These are phyloP conservation scores for Marchantia polymorpha DNA, from an alignment of 225 moss, liverwort and hornwort species.

Conservation along the genomic window DNA sequence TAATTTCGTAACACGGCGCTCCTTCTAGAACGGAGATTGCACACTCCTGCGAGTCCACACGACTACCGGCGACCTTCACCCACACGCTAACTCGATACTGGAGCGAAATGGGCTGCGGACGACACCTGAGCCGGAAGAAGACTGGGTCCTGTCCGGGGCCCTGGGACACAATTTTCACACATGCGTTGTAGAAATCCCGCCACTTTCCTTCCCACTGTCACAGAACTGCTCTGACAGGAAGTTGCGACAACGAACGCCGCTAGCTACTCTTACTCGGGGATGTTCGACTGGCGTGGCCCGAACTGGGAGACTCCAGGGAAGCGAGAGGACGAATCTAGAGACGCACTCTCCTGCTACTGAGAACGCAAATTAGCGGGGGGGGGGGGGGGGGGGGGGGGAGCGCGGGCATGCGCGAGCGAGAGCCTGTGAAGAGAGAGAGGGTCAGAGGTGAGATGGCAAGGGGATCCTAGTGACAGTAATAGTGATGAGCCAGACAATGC, in stretches of 20 bases:
- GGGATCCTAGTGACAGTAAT: background rate
- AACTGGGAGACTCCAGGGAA: background rate
- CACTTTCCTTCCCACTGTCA: constrained; percentile 12
- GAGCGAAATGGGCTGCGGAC: background rate
- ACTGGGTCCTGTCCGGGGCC: background rate
- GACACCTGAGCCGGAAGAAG: constrained; percentile 2
- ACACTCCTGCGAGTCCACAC: background rate
- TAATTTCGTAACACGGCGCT: background rate
- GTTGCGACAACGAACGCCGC: background rate
- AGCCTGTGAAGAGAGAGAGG: background rate
- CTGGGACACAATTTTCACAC: constrained; percentile 4
- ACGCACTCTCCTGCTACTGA: background rate
- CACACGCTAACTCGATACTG: background rate
- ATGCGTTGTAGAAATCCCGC: constrained; percentile 6
- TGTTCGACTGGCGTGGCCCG: background rate
- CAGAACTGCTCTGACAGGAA: constrained; percentile 15
- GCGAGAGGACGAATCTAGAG: background rate
- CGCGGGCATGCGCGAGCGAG: background rate
- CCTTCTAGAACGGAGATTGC: background rate
- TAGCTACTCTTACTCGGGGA: constrained; percentile 1
- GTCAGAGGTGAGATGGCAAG: too few species aligned
- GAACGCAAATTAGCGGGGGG: background rate
- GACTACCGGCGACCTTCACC: background rate
- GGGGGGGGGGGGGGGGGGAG: background rate
- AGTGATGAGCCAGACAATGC: background rate